phyloP scores from a whole-genome alignment of 441 rosid genomes.

The Populus trichocarpa region DNA sequence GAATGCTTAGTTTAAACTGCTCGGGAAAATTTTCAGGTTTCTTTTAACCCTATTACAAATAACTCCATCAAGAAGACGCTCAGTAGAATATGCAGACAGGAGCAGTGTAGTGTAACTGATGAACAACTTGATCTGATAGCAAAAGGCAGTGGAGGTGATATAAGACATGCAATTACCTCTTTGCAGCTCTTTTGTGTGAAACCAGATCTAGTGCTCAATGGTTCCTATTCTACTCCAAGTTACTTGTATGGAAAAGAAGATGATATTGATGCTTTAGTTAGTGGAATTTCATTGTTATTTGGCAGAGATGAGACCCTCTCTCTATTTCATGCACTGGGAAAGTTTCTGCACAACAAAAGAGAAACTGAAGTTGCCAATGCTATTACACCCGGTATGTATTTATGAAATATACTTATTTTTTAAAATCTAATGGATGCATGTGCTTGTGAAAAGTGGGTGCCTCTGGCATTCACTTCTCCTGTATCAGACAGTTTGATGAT shows the following conservation, averaged over 20 bases:
- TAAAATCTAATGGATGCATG: neutral
- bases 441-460: neutral
- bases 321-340: conserved; percentile 93
- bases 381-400: conserved; percentile 38
- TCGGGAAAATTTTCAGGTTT: conserved; percentile 47
- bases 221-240: conserved; percentile 22
- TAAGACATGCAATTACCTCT: conserved; percentile 86
- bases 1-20: conserved; percentile 27
- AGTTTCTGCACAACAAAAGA: conserved; percentile 94
- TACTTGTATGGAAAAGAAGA: conserved; percentile 30
- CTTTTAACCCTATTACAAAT: conserved; percentile 80
- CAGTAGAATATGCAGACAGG: conserved; percentile 68
- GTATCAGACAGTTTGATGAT: neutral
- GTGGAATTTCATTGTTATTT: conserved; percentile 48
- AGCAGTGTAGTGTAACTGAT: conserved; percentile 46
- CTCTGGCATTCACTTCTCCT: neutral
- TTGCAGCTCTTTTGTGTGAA: conserved; percentile 71
- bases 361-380: conserved; percentile 39
- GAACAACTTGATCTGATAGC: conserved; percentile 75
- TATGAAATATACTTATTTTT: neutral
- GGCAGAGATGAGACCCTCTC: conserved; percentile 83
- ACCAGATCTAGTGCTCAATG: conserved; percentile 33
- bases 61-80: conserved; percentile 74
- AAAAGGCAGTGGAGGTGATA: conserved; percentile 87
- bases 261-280: conserved; percentile 28